Conservation (phyloP, 2,329 filamentous ascomycete genomes). For the Epichloe uncinata region DNA sequence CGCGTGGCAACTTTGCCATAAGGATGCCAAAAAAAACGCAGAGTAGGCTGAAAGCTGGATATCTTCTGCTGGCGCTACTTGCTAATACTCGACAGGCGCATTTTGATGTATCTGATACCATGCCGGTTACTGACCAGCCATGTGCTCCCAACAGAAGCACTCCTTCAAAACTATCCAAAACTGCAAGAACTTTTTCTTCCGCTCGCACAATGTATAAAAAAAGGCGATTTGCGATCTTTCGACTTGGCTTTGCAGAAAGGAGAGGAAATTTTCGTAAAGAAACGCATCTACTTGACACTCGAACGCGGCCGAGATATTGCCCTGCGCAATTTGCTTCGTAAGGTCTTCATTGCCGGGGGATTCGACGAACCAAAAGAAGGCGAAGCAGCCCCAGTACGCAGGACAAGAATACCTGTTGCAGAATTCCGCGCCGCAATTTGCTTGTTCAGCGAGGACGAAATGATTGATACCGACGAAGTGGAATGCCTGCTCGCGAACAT, state of each 20-base stretch:
- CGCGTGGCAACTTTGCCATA: slow-evolving; percentile 74
- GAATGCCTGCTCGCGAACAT: slow-evolving; percentile 92
- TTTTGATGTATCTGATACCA: slow-evolving; percentile 88
- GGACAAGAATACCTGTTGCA: slow-evolving; percentile 66
- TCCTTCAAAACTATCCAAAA: slow-evolving; percentile 63
- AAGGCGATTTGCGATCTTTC: slow-evolving; percentile 71
- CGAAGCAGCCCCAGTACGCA: slow-evolving; percentile 45
- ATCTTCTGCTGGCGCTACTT: neutral
- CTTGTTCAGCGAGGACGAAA: slow-evolving; percentile 51
- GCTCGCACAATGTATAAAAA: slow-evolving; percentile 64
- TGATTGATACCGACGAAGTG: slow-evolving; percentile 78
- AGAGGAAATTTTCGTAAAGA: slow-evolving; percentile 86
- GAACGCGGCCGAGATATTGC: slow-evolving; percentile 88
- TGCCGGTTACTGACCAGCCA: slow-evolving; percentile 84
- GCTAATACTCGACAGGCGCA: slow-evolving; percentile 46
- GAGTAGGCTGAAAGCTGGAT: slow-evolving; percentile 44
- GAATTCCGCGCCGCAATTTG: slow-evolving; percentile 80
- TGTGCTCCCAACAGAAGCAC: slow-evolving; percentile 57
- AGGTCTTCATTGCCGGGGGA: slow-evolving; percentile 82
- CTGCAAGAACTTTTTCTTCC: slow-evolving; percentile 69
- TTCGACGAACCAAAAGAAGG: slow-evolving; percentile 66
- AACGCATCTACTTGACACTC: slow-evolving; percentile 86
- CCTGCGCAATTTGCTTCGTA: slow-evolving; percentile 79
- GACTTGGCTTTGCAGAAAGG: slow-evolving; percentile 67
- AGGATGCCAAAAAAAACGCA: slow-evolving; percentile 55